Percentiles rank a stretch among this genome's conserved stretches.
phyloP scores from a whole-genome alignment of 495 filamentous ascomycete genomes.

The Penicillium psychrofluorescens region DNA sequence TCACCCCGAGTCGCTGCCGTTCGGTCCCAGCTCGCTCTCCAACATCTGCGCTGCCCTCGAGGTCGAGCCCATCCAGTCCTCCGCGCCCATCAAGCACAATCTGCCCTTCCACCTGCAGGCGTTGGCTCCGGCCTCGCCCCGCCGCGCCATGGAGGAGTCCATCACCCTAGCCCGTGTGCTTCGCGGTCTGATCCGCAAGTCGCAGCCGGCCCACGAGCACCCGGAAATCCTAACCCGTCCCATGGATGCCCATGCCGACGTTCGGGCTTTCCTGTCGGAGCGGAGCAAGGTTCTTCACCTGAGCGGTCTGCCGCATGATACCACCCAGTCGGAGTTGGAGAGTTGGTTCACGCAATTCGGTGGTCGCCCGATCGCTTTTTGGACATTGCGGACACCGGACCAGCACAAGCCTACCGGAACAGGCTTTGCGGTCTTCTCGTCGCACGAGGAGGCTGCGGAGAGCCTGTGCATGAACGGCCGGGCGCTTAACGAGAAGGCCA shows the following conservation, averaged over 20 bases:
- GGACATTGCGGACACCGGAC: constrained; percentile 94
- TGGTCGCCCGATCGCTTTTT: constrained; percentile 97
- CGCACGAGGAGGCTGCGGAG: constrained; percentile 97
- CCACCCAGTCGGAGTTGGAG: constrained; percentile 94
- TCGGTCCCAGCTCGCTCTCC: constrained; percentile 86
- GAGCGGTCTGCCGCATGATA: constrained; percentile 94
- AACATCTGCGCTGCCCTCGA: constrained; percentile 98
- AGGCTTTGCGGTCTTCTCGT: constrained; percentile 96
- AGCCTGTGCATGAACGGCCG: constrained; percentile 98
- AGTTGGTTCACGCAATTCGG: constrained; percentile 99
- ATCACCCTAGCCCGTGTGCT: constrained; percentile 89
- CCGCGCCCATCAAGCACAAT: constrained; percentile 97
- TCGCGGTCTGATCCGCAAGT: constrained; percentile 87
- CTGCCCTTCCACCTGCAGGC: constrained; percentile 96
- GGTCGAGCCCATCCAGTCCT: constrained; percentile 92
- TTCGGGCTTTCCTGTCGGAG: constrained; percentile 91
- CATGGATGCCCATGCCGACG: constrained; percentile 94
- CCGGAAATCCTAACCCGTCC: constrained; percentile 88
- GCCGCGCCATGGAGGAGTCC: constrained; percentile 95
- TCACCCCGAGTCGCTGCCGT: constrained; percentile 93
- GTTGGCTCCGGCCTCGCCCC: constrained; percentile 90
- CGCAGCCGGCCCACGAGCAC: constrained; percentile 86
- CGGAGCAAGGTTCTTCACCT: constrained; percentile 97
- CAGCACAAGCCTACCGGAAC: constrained; percentile 98
- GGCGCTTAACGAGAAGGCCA: constrained; percentile 95